A percentile compares a stretch with the other conserved stretches of the same genome.
Evolutionary conservation across 1,284 basidiomycete species (phyloP).

Genomic region (Golubevia sp.): DNA sequence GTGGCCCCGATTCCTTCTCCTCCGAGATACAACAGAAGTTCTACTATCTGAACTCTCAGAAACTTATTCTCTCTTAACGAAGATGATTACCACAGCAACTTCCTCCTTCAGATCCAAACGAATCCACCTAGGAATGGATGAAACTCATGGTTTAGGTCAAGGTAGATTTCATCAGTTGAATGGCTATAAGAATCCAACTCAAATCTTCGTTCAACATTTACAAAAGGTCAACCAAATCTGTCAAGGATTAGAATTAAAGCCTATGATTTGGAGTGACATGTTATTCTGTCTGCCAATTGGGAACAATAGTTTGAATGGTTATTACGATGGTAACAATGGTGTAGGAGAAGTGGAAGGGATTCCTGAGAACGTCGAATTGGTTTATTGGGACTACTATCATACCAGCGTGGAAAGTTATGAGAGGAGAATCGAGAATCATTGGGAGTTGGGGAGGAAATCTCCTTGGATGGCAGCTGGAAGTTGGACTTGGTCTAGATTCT

Average conservation of each 20-base stretch:
- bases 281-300: constrained; percentile 61
- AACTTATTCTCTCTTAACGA: constrained; percentile 58
- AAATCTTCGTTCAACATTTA: constrained; percentile 49
- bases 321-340: constrained; percentile 50
- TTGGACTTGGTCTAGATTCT: constrained; percentile 63
- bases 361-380: constrained; percentile 46
- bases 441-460: constrained; percentile 46
- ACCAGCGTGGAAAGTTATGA: constrained; percentile 48
- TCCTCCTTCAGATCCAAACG: constrained; percentile 53
- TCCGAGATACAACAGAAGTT: constrained; percentile 62
- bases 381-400: constrained; percentile 58
- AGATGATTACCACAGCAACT: constrained; percentile 50
- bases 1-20: constrained; percentile 58
- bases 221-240: constrained; percentile 59
- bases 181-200: constrained; percentile 55
- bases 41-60: constrained; percentile 56
- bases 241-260: constrained; percentile 29
- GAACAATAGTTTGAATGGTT: constrained; percentile 60
- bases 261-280: constrained; percentile 63
- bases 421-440: constrained; percentile 57
- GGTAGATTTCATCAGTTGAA: constrained; percentile 60
- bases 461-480: constrained; percentile 61
- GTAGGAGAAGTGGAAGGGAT: constrained; percentile 43
- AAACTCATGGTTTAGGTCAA: constrained; percentile 61
- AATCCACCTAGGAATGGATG: constrained; percentile 59